A percentile compares a stretch with the other conserved stretches of the same genome.
Conservation (phyloP, 2,329 filamentous ascomycete species). For the Coniella vitis region DNA sequence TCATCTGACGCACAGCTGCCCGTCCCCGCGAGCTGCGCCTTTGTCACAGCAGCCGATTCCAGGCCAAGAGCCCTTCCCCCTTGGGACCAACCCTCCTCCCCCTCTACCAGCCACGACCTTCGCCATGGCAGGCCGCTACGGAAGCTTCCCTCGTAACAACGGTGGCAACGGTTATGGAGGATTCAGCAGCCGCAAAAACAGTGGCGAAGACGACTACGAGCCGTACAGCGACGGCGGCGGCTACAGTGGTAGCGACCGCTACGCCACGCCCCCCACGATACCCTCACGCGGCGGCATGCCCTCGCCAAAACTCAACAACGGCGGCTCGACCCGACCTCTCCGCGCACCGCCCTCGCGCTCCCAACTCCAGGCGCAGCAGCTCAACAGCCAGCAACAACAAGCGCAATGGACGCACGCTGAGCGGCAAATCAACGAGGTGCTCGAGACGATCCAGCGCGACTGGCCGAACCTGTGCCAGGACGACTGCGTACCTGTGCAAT, state of each 20-base stretch:
- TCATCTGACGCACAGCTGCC: no score
- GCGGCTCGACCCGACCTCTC: constrained; percentile 19
- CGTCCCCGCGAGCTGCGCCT: no score
- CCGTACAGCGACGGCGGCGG: constrained; percentile 37
- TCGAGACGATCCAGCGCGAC: constrained; percentile 77
- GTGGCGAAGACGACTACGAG: constrained; percentile 36
- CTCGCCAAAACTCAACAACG: constrained; percentile 21
- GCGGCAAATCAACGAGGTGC: constrained; percentile 54
- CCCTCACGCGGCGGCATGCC: constrained; percentile 22
- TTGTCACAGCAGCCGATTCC: constrained; percentile 18
- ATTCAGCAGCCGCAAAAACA: constrained; percentile 26
- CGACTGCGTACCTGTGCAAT: constrained; percentile 86
- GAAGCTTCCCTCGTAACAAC: constrained; percentile 29
- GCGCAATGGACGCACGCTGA: constrained; percentile 40
- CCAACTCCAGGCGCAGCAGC: constrained; percentile 16
- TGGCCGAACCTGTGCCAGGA: constrained; percentile 89
- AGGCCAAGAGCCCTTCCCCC: neutral
- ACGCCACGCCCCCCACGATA: constrained; percentile 29
- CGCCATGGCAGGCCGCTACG: constrained; percentile 47
- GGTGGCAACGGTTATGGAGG: constrained; percentile 39
- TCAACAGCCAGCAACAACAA: constrained; percentile 19
- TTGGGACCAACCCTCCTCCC: neutral
- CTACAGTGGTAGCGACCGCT: constrained; percentile 29
- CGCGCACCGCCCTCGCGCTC: constrained; percentile 29
- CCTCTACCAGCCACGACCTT: constrained; percentile 5